Percentiles rank a stretch among this genome's conserved stretches.
Evolutionary conservation across 495 filamentous ascomycete genomes (phyloP).

Genomic region (Lasiosphaeria hispida): DNA sequence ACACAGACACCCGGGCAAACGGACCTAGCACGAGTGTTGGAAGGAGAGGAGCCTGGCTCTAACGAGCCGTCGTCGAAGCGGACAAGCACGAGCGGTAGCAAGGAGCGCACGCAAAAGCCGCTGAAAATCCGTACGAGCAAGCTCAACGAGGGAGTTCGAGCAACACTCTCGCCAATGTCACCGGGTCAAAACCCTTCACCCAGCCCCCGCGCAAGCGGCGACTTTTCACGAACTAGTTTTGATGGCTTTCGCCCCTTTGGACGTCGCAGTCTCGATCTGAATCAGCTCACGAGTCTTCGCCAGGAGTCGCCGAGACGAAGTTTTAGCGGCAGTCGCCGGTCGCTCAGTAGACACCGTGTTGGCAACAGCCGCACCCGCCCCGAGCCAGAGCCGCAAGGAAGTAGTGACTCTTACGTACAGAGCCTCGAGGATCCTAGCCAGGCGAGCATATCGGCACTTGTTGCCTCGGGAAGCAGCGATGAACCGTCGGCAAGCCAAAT

Average conservation of each 20-base stretch:
- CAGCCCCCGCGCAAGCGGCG: constrained; percentile 44
- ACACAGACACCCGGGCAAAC: constrained; percentile 40
- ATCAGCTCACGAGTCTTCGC: constrained; percentile 33
- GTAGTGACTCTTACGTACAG: constrained; percentile 75
- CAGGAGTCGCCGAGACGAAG: constrained; percentile 51
- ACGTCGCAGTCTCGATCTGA: constrained; percentile 52
- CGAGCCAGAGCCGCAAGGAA: constrained; percentile 59
- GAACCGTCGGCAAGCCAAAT: constrained; percentile 91
- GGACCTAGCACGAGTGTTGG: constrained; percentile 17
- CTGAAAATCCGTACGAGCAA: constrained; percentile 40
- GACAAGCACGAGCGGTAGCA: constrained; percentile 15
- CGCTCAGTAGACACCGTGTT: constrained; percentile 39
- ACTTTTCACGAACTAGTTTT: constrained; percentile 40
- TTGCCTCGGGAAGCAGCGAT: constrained; percentile 69
- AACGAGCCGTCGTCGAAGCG: constrained; percentile 20
- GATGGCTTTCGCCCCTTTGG: constrained; percentile 43
- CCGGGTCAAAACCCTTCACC: constrained; percentile 38
- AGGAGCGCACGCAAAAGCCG: constrained; percentile 10
- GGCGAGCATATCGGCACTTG: constrained; percentile 60
- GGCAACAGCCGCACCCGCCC: constrained; percentile 42
- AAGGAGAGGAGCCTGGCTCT: constrained; percentile 3
- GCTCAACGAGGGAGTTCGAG: constrained; percentile 60
- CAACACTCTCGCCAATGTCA: constrained; percentile 58
- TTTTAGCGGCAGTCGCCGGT: constrained; percentile 54
- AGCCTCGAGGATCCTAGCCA: constrained; percentile 64